Percentiles rank a stretch among this genome's conserved stretches.
Conservation (phyloP, 2,329 filamentous ascomycete species). For the Didymella pinodella region DNA sequence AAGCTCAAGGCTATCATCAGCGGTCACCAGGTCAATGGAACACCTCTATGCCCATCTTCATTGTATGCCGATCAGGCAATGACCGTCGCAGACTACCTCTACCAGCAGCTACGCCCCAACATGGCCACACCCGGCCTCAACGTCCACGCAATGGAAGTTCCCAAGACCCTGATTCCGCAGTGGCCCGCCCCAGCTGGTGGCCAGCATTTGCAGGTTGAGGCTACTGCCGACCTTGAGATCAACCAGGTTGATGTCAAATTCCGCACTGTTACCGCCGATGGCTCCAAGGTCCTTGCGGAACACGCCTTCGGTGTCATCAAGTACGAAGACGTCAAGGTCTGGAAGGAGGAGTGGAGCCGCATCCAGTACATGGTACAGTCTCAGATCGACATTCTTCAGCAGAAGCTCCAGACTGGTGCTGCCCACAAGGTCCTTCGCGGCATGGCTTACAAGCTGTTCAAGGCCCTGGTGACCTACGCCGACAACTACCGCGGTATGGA, state of each 20-base stretch:
- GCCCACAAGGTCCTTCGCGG: slow-evolving; percentile 77
- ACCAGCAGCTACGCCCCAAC: slow-evolving; percentile 68
- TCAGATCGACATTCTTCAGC: slow-evolving; percentile 70
- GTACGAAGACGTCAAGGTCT: slow-evolving; percentile 67
- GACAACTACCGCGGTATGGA: slow-evolving; percentile 66
- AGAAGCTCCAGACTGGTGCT: slow-evolving; percentile 69
- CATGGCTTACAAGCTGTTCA: slow-evolving; percentile 79
- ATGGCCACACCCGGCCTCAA: slow-evolving; percentile 67
- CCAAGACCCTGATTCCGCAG: slow-evolving; percentile 72
- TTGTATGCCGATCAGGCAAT: slow-evolving; percentile 71
- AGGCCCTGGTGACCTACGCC: slow-evolving; percentile 64
- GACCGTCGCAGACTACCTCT: slow-evolving; percentile 72
- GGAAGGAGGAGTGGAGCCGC: slow-evolving; percentile 72
- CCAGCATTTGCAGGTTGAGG: slow-evolving; percentile 69
- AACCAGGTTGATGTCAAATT: slow-evolving; percentile 64
- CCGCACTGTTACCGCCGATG: slow-evolving; percentile 67
- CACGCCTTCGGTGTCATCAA: slow-evolving; percentile 70
- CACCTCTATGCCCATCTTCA: slow-evolving; percentile 70
- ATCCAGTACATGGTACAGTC: slow-evolving; percentile 66
- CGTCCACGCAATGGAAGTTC: slow-evolving; percentile 71
- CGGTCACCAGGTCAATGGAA: slow-evolving; percentile 73
- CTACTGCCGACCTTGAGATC: slow-evolving; percentile 65
- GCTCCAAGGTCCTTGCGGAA: slow-evolving; percentile 63
- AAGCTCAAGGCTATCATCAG: slow-evolving; percentile 68
- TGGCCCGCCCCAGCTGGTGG: slow-evolving; percentile 57